Percentiles rank a stretch among this genome's conserved stretches.
These are phyloP conservation scores for Cadophora gregata DNA, from an alignment of 2,329 filamentous ascomycete species.

Conservation along the genomic window DNA sequence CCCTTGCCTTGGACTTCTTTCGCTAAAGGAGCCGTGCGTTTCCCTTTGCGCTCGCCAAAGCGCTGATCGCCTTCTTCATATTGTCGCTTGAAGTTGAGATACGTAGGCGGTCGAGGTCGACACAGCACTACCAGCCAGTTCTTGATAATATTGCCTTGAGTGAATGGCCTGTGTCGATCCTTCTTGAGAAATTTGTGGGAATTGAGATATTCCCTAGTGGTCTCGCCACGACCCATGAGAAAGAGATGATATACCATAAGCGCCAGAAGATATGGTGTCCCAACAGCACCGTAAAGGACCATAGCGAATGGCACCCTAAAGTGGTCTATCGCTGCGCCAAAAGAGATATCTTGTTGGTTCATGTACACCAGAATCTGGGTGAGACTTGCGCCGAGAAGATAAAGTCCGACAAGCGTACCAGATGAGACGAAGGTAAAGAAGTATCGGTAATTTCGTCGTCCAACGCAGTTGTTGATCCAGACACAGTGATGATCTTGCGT, in stretches of 20 bases:
- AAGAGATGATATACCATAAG: constrained; percentile 90
- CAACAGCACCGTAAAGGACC: constrained; percentile 80
- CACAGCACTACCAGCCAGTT: constrained; percentile 86
- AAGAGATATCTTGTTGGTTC: constrained; percentile 66
- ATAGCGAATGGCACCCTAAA: constrained; percentile 87
- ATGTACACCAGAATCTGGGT: constrained; percentile 80
- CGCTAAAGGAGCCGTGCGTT: constrained; percentile 53
- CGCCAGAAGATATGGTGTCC: constrained; percentile 79
- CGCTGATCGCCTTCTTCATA: constrained; percentile 86
- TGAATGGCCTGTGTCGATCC: constrained; percentile 90
- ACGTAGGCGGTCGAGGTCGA: constrained; percentile 84
- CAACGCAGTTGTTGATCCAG: constrained; percentile 98
- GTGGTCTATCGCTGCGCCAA: constrained; percentile 69
- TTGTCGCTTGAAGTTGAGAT: constrained; percentile 81
- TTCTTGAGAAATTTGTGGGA: constrained; percentile 93
- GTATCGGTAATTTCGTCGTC: constrained; percentile 95
- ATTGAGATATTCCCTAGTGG: constrained; percentile 94
- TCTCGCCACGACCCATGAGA: constrained; percentile 89
- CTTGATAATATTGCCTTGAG: constrained; percentile 72
- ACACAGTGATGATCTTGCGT: constrained; percentile 98
- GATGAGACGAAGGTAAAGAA: constrained; percentile 92
- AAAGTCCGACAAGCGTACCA: constrained; percentile 76
- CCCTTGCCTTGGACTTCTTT: constrained; percentile 58
- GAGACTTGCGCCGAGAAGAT: constrained; percentile 78
- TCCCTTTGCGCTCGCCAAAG: constrained; percentile 65